Base-by-base conservation (phyloP, 306 rosid genomes). In the Acacia crassicarpa region DNA sequence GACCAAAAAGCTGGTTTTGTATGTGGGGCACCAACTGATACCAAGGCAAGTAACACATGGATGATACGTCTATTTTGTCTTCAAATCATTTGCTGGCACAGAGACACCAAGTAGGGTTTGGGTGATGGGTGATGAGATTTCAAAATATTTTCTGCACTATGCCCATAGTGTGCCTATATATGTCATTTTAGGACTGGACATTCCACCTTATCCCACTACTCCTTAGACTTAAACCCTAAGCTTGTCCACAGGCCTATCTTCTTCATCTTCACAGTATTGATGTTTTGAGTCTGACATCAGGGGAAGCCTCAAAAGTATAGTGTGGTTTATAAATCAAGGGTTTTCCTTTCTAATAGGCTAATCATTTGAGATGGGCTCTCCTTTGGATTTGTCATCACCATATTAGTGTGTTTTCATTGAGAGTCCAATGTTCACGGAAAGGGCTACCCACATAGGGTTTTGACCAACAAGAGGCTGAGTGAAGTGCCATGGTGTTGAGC, bases 121-220 rank as follows among this genome's bases (percentile, higher is more conserved):
- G 27, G 72, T 20, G 3, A 51, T 19, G 76, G 63, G 66, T 23
- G 66, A 17, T 23, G 22, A 32, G 44, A 65, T 33, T 75, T 76
- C 78, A 44, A 53, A 10, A 61, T 58, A 22, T 62, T 33, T 38
- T 61, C 25, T 51, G 8, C 73, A 68, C 4, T 44, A 72, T 71
- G 54, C 27, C 54, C 45, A 13, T 22, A 70, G 33, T 15, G 53
- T 73, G 78, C 7, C n/a, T 22, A 9, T 22, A 58, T 0, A 48
- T 79, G 84, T 25, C 81, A 2, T 46, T 69, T 4, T 41, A 41
- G 69, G 83, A 67, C 74, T 58, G 15, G 90, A 85, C 90, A 77
- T 56, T 40, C 11, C 61, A 77, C 81, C 88, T 66, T 77, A 74
- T 77, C 77, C 72, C 67, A 69, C 67, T 77, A 69, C 67, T 77